Conservation (phyloP, 2,329 filamentous ascomycete genomes). For the Paradendryphiella salina region DNA sequence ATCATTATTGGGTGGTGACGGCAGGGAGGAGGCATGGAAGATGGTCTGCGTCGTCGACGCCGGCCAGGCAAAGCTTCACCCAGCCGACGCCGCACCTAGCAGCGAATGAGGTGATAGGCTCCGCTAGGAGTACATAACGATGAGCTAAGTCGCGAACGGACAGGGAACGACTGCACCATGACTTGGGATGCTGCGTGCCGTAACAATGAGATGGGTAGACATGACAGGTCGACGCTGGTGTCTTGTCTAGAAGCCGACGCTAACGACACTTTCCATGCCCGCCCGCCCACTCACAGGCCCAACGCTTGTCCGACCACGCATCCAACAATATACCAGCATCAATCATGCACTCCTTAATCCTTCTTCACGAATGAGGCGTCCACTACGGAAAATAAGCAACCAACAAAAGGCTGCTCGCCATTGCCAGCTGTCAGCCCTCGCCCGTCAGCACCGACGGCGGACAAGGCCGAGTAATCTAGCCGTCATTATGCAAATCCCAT, state of each 20-base stretch:
- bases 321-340: conserved; percentile 1
- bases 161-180: conserved; percentile 29
- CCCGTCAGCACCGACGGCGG: conserved; percentile 2
- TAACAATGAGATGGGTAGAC: conserved; percentile 24
- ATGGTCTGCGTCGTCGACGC: conserved; percentile 24
- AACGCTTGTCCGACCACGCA: conserved; percentile 7
- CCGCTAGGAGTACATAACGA: conserved; percentile 26
- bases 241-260: conserved; percentile 24
- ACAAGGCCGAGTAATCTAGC: conserved; percentile 12
- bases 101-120: conserved; percentile 27
- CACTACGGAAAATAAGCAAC: conserved; percentile 18
- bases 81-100: conserved; percentile 19
- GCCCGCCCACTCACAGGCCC: background rate
- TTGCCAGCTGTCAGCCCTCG: conserved; percentile 16
- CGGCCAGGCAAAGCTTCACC: conserved; percentile 32
- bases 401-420: conserved; percentile 7
- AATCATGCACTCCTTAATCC: conserved; percentile 21
- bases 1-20: conserved; percentile 40
- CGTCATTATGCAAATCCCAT: conserved; percentile 18
- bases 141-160: conserved; percentile 34
- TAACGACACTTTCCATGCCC: conserved; percentile 11
- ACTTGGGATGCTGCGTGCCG: conserved; percentile 27
- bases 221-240: conserved; percentile 22
- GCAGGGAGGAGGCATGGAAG: conserved; percentile 36
- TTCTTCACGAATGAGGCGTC: conserved; percentile 12